Evolutionary conservation across 2,329 filamentous ascomycete species (phyloP).

Genomic region (Botrytis fabae): DNA sequence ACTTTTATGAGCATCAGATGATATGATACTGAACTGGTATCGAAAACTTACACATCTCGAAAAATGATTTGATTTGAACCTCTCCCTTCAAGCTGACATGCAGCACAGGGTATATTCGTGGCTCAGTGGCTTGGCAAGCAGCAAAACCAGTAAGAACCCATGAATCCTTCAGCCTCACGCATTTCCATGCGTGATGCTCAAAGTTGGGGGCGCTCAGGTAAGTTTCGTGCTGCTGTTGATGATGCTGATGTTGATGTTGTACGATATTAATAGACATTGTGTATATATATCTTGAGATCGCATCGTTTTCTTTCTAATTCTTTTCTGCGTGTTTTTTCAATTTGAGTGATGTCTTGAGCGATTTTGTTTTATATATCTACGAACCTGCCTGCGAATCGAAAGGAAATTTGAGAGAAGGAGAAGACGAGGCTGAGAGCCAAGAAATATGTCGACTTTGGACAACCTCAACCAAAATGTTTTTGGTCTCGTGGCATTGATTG

Average conservation of each 20-base stretch:
- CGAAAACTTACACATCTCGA: neutral
- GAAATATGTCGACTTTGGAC: constrained; percentile 27
- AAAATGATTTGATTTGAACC: neutral
- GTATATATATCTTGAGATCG: neutral
- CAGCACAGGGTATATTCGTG: neutral
- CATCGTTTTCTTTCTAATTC: neutral
- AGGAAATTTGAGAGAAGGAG: neutral
- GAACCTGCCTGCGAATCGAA: neutral
- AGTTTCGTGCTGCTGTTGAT: neutral
- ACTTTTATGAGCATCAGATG: neutral
- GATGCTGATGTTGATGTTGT: neutral
- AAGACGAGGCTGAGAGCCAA: neutral
- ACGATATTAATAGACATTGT: too few species aligned
- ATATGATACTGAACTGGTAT: neutral
- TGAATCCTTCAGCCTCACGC: neutral
- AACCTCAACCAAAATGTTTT: constrained; percentile 37
- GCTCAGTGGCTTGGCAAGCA: constrained; percentile 4
- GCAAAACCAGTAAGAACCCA: neutral
- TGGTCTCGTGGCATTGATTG: constrained; percentile 40
- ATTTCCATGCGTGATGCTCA: neutral
- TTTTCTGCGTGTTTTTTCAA: neutral
- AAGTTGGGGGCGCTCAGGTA: constrained; percentile 1
- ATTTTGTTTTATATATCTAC: neutral
- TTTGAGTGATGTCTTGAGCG: neutral
- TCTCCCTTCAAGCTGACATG: neutral